Evolutionary conservation across 371 early-diverging fungal species (phyloP).

Genomic region (Mortierella sp.): DNA sequence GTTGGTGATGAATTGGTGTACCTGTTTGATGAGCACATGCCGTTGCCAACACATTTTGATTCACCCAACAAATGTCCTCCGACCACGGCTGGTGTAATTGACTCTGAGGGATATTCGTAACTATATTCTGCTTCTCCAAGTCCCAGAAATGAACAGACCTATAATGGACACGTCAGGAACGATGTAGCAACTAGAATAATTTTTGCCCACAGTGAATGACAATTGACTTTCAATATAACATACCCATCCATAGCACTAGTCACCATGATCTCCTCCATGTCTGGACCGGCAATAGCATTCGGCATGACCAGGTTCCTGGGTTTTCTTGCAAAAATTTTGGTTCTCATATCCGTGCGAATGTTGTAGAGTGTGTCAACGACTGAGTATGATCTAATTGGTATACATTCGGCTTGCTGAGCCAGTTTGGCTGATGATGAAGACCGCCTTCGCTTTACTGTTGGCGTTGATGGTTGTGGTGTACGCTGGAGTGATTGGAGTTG

Average conservation of each 20-base stretch:
- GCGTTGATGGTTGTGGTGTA: background rate
- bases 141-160: constrained; percentile 51
- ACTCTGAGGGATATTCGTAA: constrained; percentile 25
- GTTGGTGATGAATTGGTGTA: constrained; percentile 19
- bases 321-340: constrained; percentile 37
- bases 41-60: constrained; percentile 34
- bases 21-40: constrained; percentile 39
- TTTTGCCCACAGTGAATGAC: background rate
- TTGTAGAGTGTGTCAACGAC: constrained; percentile 43
- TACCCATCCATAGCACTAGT: constrained; percentile 24
- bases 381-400: constrained; percentile 16
- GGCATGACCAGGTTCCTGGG: constrained; percentile 35
- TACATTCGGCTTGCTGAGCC: constrained; percentile 4
- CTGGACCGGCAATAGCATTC: constrained; percentile 25
- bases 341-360: constrained; percentile 26
- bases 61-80: constrained; percentile 55
- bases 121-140: constrained; percentile 17
- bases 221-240: background rate
- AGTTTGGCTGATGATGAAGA: background rate
- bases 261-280: constrained; percentile 47
- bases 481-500: background rate
- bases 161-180: background rate
- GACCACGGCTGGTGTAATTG: constrained; percentile 41
- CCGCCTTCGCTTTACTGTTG: background rate
- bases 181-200: background rate